Evolutionary conservation across 1,284 basidiomycete species (phyloP), one percentile per base, ranked within the genome.

Genomic region (Trametes versicolor): DNA sequence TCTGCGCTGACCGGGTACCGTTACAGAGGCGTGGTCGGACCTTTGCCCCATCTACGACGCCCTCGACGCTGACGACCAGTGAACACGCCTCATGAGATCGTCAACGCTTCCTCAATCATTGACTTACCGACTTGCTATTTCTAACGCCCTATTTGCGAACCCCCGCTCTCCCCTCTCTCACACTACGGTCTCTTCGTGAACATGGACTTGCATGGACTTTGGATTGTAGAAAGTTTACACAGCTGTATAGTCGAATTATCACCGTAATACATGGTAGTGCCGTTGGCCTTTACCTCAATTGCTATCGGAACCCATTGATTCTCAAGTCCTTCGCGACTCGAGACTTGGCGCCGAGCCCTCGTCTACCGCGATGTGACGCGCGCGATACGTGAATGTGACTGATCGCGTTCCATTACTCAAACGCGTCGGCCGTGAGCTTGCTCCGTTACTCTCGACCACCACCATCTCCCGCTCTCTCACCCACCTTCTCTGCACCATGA

Each of bases 401-500:
- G 25, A 36, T 56, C 68, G 68, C 63, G 68, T 67, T 51, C 58
- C 48, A 58, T 63, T 45, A 48, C 37, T 21, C 19, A 27, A 23
- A 32, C 64, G 57, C 62, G 53, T 58, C 25, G 43, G 58, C 34
- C 23, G 29, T 8, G 29, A 32, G 21, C 47, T 17, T 19, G 49
- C 34, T 41, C 9, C 32, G 36, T 49, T 39, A 39, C 39, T 41
- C 15, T 37, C 47, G 41, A 45, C 48, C 23, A 15, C 48, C 25
- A 54, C 52, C 53, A 49, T 41, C 52, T 48, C 37, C 54, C n/a
- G 9, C 47, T 21, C 41, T 4, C 8, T n/a, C 15, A 19, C 15
- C 25, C 37, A 15, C 19, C 47, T 41, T 36, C 9, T 39, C 21
- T 27, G 6, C 19, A 25, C 54, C 15, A 88, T 88, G 87, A 85